Evolutionary conservation across 176 grass and related monocot genomes (phyloP), one percentile per base, ranked within the genome.

Genomic region (Triticum timopheevii): DNA sequence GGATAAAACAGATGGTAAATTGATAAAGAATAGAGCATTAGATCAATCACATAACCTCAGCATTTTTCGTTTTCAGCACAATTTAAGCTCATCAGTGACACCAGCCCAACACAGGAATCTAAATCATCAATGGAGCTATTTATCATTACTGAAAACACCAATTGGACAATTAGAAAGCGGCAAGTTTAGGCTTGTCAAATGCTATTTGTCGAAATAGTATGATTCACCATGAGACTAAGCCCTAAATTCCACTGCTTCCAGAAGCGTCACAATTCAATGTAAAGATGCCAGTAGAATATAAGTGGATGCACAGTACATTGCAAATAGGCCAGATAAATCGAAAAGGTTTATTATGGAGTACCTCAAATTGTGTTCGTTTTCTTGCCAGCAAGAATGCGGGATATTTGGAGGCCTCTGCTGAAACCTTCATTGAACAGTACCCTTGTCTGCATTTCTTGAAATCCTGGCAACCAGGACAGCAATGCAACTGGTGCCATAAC

Each of bases 381-480:
- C 88, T 96, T 98, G 39, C 92, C 96, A 81, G 92, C 83, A 85
- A 98, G 76, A 86, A 98, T 95, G 61, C 93, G 91, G 38, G 96
- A 98, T 91, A 96, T 94, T 85, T 96, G 93, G 78, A 98, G 96
- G 6, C 96, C 96, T 87, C 96, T 88, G 83, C 93, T 98, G 78
- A 98, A 98, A 70, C 92, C 96, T 90, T 98, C 96, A 80, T 96
- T 96, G 90, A 98, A 98, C 86, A 98, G 85, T 71, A 98, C 91
- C 82, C 96, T 94, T 13, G 96, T 96, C 82, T 98, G 93, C 96
- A 98, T 98, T 87, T 95, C 92, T 83, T 98, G 96, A 82, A 96
- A 98, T 77, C 96, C 96, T 12, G 96, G 96, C 82, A 98, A 80
- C 96, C 93, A 98, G 64, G 96, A 96, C 35, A 98, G 72, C 76